These are phyloP conservation scores for Magnolia changhungtana DNA, from an alignment of 164 flowering plant genomes.

Conservation along the genomic window DNA sequence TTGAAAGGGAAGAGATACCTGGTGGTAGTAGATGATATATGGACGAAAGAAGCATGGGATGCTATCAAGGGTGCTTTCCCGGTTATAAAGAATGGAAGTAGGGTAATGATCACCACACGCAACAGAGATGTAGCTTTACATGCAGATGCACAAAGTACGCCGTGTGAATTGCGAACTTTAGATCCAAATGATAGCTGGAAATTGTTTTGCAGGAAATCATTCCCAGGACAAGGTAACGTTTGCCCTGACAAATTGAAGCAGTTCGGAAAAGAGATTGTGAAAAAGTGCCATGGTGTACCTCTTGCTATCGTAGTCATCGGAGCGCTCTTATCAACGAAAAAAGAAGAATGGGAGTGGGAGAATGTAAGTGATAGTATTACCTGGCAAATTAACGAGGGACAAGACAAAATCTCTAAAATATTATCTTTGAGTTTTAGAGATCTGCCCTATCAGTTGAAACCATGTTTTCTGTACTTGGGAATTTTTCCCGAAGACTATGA, in stretches of 20 bases:
- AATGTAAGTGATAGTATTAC: not conserved
- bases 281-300: not conserved
- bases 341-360: not conserved
- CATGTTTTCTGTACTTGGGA: too few species aligned
- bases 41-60: constrained; percentile 43
- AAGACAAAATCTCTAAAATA: not conserved
- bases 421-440: too few species aligned
- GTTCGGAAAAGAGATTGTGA: not conserved
- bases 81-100: constrained; percentile 27
- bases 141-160: not conserved
- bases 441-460: too few species aligned
- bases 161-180: not conserved
- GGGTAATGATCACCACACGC: constrained; percentile 42
- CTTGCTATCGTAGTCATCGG: not conserved
- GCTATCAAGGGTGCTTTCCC: constrained; percentile 34
- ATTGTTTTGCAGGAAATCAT: not conserved
- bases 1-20: constrained; percentile 40
- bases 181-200: not conserved
- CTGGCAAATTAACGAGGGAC: not conserved
- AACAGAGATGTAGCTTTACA: constrained; percentile 24
- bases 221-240: not conserved
- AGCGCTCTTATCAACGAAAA: not conserved
- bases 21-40: constrained; percentile 52
- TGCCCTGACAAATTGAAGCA: not conserved
- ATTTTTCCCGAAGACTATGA: too few species aligned